Base-by-base conservation (phyloP, 805 yeast genomes). In the Starmera pachycereana region DNA sequence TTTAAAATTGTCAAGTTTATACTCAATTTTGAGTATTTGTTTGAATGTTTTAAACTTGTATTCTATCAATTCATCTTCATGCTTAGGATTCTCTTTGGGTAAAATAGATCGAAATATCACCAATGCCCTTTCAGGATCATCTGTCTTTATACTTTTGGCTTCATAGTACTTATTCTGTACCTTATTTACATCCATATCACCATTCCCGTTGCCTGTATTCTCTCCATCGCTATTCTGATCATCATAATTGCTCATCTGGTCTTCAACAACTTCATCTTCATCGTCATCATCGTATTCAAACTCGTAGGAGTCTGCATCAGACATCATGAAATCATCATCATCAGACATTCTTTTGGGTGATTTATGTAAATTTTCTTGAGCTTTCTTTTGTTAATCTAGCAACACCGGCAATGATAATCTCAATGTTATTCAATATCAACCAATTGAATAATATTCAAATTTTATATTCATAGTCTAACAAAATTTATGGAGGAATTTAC, bases 71-170 rank as follows among this genome's bases (percentile, higher is more conserved):
- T 52, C 63, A 18, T 60, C 68, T 30, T 62, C 67, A 38, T 61
- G 58, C 48, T 4, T 63, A 58, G 42, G 63, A 35, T 61, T 61
- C 35, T 52, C 53, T 35, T 58, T 52, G 42, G 58, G 66, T 58
- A 60, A 35, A 1, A 47, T 47, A 29, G 37, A 32, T 10, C 37
- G 38, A 30, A 52, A 53, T 32, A 43, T 16, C 3, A 13, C 40
- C 18, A 49, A 6, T 3, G 54, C 52, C 33, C 38, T 48, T 25
- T 49, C 51, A 6, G 49, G 43, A 14, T 57, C 55, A 4, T 51
- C 56, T 12, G 44, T 49, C 32, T 56, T 52, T 18, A 46, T 31
- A 25, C 47, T 40, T 35, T 50, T 49, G 1, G 54, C 61, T 7
- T 50, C 50, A 13, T 52, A 61, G 29, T 52, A 54, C 22, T 43